phyloP scores from a whole-genome alignment of 2,329 filamentous ascomycete genomes.

The Apiospora saccharicola region DNA sequence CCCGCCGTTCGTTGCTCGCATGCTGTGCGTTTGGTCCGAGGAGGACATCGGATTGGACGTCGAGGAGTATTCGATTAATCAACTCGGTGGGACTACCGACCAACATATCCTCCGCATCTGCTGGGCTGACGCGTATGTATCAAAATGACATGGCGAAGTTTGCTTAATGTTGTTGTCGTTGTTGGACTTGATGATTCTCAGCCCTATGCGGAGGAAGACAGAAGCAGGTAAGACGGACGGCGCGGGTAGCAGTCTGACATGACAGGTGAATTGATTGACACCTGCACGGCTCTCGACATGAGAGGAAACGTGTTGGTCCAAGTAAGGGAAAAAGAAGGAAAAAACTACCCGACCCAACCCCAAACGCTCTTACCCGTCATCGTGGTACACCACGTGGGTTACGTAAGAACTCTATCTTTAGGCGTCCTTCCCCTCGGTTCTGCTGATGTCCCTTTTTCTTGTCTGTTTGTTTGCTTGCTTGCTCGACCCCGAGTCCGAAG shows the following conservation, averaged over 20 bases:
- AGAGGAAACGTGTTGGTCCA: background rate
- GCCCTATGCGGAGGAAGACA: background rate
- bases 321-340: background rate
- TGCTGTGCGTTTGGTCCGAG: background rate
- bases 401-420: conserved; percentile 20
- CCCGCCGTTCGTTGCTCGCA: background rate
- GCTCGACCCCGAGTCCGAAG: background rate
- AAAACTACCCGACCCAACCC: background rate
- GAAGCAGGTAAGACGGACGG: conserved; percentile 10
- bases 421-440: background rate
- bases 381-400: conserved; percentile 19
- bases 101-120: background rate
- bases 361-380: conserved; percentile 8
- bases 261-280: background rate
- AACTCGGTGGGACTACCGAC: background rate
- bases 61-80: background rate
- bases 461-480: background rate
- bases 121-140: background rate
- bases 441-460: background rate
- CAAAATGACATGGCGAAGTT: background rate
- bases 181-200: background rate
- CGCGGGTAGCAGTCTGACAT: conserved; percentile 1
- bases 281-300: background rate
- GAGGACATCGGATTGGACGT: background rate
- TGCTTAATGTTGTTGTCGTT: background rate